Base-by-base conservation (phyloP, 495 filamentous ascomycete genomes). In the Penicillium arizonense region DNA sequence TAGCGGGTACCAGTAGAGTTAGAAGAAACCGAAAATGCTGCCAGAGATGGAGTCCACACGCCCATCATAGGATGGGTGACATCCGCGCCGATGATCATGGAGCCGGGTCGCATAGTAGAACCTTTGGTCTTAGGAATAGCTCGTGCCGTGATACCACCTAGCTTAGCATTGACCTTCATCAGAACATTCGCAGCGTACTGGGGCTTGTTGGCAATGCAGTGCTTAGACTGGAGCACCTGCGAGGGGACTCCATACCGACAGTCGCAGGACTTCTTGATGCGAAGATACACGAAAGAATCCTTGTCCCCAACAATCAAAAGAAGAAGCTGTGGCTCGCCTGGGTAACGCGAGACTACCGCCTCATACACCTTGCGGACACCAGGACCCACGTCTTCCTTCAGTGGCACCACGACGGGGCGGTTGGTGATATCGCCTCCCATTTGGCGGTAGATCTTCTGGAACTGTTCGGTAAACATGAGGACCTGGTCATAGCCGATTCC, bases 121-220 rank as follows among this genome's bases (percentile, higher is more conserved):
- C 58, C 53, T 12, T 55, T 47, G 1, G 65, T 53, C 33, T 61
- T 67, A 1, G 75, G 59, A 33, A 77, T 53, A n/a, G 73, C 73
- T 12, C 72, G 62, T 43, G 65, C 72, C 13, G 88, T 96, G 5
- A 81, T 75, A 13, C 94, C 94, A 32, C 94, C 94, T n/a, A 96
- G 82, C 72, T 97, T 98, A 13, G 89, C 87, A 60, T 97, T 97
- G 50, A 98, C 79, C 69, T 98, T 98, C 88, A 97, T 91, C 43
- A 81, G 75, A 23, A 96, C 87, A 61, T 97, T 97, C 2, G 88
- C 92, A 53, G 83, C 79, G 69, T 96, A 96, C 67, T 97, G 92
- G 1, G 73, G 72, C 13, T 84, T 74, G 20, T 71, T 74, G 56
- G 82, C 86, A 5, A 61, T 53, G 11, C 90, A 87, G 49, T 91